Evolutionary conservation across 106 monocot genomes (phyloP).

Genomic region (Platanthera guangdongensis): DNA sequence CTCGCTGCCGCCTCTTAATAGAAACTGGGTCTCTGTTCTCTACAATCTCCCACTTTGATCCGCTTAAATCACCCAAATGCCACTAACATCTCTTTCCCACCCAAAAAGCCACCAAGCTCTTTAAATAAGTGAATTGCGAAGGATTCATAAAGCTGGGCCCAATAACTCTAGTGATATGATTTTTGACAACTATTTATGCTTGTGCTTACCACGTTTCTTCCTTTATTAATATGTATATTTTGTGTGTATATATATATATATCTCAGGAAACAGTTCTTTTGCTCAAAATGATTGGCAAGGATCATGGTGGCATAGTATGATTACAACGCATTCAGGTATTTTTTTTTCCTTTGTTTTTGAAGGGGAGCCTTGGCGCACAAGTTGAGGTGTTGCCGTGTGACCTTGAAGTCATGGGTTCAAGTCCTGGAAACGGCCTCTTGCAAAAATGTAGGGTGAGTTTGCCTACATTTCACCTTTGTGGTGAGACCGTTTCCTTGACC

Average conservation of each 20-base stretch:
- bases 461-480: too few relatives aligned
- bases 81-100: too few relatives aligned
- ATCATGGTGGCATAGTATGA: conserved; percentile 88
- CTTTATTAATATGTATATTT: not conserved
- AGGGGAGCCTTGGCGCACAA: not conserved
- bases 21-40: too few relatives aligned
- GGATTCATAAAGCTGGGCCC: not conserved
- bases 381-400: too few relatives aligned
- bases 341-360: not conserved
- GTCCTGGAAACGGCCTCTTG: too few relatives aligned
- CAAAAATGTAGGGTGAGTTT: too few relatives aligned
- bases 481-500: too few relatives aligned
- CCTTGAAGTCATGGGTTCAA: too few relatives aligned
- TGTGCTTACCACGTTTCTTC: not conserved
- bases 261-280: conserved; percentile 64
- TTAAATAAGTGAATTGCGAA: not conserved
- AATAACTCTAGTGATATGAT: not conserved
- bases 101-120: too few relatives aligned
- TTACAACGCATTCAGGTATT: conserved; percentile 58
- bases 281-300: conserved; percentile 95
- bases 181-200: not conserved
- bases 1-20: too few relatives aligned
- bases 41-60: too few relatives aligned
- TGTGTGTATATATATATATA: not conserved
- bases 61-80: too few relatives aligned